Evolutionary conservation across 1,284 basidiomycete genomes (phyloP), one percentile per base, ranked within the genome.

Genomic region (Agaricales sp.): DNA sequence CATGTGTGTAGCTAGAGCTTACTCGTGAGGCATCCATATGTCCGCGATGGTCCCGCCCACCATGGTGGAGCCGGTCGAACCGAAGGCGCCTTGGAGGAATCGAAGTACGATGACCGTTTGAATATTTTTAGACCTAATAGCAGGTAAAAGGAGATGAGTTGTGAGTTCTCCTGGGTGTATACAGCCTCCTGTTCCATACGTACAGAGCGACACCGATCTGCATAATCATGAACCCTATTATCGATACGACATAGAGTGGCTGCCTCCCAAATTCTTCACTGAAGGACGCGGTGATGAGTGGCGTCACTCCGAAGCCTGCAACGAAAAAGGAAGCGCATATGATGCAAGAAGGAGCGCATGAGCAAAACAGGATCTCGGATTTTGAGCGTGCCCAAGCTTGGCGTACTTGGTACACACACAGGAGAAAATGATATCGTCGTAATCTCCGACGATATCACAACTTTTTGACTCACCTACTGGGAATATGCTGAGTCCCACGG

Each of bases 21-120:
- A 84, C 81, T 86, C 74, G 52, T 71, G 66, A 11, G 78, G 70
- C 0, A 61, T 56, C 75, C 80, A 88, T 23, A 88, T 78, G 59
- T 87, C 85, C 11, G 82, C 77, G 26, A 91, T 74, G 0, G 82
- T 85, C 1, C 87, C 87, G 13, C 86, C 85, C 2, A 89, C 87
- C 70, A 91, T 80, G 0, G 85, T 87, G 0, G 82, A 71, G 60
- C 67, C 69, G 1, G 71, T 81, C 43, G 67, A 88, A 0, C 83
- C 86, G 52, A 82, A 80, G 0, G 73, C 75, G 1, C 87, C 87
- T 45, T 77, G 74, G 1, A 91, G 59, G 52, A 89, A 78, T 1
- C 87, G 74, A 0, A 74, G 75, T 18, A 87, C 59, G 26, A 88
- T 70, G 16, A 90, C 77, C 0, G 82, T 84, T 39, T 79, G 69